Evolutionary conservation across 1,284 basidiomycete species (phyloP).

Genomic region (Sphagnurus paluster): DNA sequence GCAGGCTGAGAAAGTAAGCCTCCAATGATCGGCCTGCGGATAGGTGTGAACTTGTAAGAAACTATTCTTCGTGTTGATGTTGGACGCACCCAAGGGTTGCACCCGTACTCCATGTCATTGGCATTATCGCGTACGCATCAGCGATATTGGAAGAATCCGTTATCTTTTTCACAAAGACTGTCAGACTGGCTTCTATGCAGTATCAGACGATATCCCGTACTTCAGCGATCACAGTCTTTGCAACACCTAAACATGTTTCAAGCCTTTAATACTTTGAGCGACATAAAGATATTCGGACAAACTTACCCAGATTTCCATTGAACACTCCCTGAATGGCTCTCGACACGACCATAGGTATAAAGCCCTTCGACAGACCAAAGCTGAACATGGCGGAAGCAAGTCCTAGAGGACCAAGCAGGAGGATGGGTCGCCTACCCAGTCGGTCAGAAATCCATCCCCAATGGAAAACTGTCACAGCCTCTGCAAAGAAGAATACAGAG

Average conservation of each 20-base stretch:
- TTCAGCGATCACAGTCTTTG: conserved; percentile 48
- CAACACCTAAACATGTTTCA: conserved; percentile 23
- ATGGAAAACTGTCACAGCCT: conserved; percentile 36
- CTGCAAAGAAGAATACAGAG: conserved; percentile 36
- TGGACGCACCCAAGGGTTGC: conserved; percentile 39
- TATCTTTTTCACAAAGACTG: conserved; percentile 12
- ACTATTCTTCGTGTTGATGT: neutral
- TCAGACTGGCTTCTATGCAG: neutral
- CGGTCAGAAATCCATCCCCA: conserved; percentile 41
- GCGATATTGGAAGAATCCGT: conserved; percentile 49
- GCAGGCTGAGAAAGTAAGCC: conserved; percentile 46
- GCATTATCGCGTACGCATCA: conserved; percentile 45
- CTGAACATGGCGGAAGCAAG: conserved; percentile 31
- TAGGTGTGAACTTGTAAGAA: neutral
- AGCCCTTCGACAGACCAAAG: conserved; percentile 36
- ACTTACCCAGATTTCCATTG: conserved; percentile 30
- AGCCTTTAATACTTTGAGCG: neutral
- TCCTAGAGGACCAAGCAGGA: conserved; percentile 38
- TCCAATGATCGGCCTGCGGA: conserved; percentile 43
- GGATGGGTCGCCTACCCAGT: conserved; percentile 35
- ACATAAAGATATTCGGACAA: neutral
- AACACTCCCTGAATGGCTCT: conserved; percentile 29
- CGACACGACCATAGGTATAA: conserved; percentile 18
- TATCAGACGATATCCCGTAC: conserved; percentile 24
- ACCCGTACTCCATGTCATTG: conserved; percentile 47